Evolutionary conservation across 2,329 filamentous ascomycete species (phyloP).

Genomic region (Verticillium isaacii): DNA sequence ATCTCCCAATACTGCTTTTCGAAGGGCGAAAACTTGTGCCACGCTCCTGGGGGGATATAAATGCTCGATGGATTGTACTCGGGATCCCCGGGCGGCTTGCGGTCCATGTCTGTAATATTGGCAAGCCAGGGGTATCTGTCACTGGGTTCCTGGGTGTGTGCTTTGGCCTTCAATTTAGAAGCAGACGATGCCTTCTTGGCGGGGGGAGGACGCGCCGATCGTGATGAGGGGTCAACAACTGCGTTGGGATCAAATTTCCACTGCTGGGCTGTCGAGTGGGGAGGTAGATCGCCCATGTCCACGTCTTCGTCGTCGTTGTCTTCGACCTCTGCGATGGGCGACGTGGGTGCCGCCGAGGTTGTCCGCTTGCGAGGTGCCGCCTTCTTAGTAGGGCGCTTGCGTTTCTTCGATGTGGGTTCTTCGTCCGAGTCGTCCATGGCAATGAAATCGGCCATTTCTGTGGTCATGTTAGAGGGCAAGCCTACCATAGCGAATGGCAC

Average conservation of each 20-base stretch:
- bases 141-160: slow-evolving; percentile 76
- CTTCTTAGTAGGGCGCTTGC: slow-evolving; percentile 61
- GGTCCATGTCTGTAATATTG: slow-evolving; percentile 78
- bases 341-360: slow-evolving; percentile 28
- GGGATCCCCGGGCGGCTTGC: slow-evolving; percentile 70
- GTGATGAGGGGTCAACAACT: slow-evolving; percentile 25
- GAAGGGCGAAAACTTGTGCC: slow-evolving; percentile 82
- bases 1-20: slow-evolving; percentile 99
- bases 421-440: slow-evolving; percentile 83
- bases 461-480: background rate
- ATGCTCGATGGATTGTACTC: slow-evolving; percentile 90
- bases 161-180: slow-evolving; percentile 55
- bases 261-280: slow-evolving; percentile 71
- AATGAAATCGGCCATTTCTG: slow-evolving; percentile 80
- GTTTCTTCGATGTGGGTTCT: slow-evolving; percentile 58
- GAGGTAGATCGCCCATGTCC: slow-evolving; percentile 49
- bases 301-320: slow-evolving; percentile 50
- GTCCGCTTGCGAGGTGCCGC: slow-evolving; percentile 58
- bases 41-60: slow-evolving; percentile 80
- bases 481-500: background rate
- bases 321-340: slow-evolving; percentile 33
- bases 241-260: slow-evolving; percentile 65
- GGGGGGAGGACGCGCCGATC: slow-evolving; percentile 7
- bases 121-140: slow-evolving; percentile 88
- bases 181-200: slow-evolving; percentile 8